These are phyloP conservation scores for Combretum micranthum DNA, from an alignment of 345 rosid species.

Conservation along the genomic window DNA sequence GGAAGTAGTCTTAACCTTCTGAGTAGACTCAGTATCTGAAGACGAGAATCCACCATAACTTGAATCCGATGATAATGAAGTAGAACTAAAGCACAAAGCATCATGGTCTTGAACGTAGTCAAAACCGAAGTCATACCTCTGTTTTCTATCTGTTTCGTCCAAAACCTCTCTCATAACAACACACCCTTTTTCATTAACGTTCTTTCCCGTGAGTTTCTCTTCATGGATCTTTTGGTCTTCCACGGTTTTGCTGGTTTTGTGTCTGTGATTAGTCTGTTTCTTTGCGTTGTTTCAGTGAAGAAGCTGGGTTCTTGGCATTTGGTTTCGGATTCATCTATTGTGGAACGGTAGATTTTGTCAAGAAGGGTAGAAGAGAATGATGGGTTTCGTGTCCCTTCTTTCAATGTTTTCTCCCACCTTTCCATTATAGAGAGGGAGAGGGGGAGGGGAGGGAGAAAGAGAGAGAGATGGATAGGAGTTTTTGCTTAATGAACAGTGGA, in stretches of 20 bases:
- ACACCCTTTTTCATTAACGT: constrained; percentile 16
- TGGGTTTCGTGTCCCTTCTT: constrained; percentile 34
- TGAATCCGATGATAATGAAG: constrained; percentile 70
- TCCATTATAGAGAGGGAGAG: constrained; percentile 15
- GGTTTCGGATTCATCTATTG: constrained; percentile 32
- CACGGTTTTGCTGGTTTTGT: too few relatives aligned
- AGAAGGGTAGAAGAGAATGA: constrained; percentile 86
- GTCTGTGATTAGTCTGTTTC: constrained; percentile 17
- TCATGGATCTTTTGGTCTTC: too few relatives aligned
- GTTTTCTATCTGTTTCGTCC: constrained; percentile 16
- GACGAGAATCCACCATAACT: constrained; percentile 74
- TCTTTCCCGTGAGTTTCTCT: constrained; percentile 36
- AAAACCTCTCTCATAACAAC: constrained; percentile 12
- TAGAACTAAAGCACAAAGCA: constrained; percentile 46
- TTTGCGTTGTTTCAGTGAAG: constrained; percentile 28
- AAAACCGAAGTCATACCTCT: neutral
- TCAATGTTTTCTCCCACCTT: constrained; percentile 24
- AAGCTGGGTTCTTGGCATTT: constrained; percentile 26
- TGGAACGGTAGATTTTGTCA: constrained; percentile 79
- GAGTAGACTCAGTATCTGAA: constrained; percentile 63
- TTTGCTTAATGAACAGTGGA: too few relatives aligned
- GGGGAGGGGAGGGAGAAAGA: neutral
- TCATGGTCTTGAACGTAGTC: constrained; percentile 35
- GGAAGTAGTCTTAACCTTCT: constrained; percentile 29
- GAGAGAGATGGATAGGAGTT: too few relatives aligned